Percentiles rank a stretch among this genome's conserved stretches.
phyloP scores from a whole-genome alignment of 305 asterid genomes.

The Solanum hybrid region DNA sequence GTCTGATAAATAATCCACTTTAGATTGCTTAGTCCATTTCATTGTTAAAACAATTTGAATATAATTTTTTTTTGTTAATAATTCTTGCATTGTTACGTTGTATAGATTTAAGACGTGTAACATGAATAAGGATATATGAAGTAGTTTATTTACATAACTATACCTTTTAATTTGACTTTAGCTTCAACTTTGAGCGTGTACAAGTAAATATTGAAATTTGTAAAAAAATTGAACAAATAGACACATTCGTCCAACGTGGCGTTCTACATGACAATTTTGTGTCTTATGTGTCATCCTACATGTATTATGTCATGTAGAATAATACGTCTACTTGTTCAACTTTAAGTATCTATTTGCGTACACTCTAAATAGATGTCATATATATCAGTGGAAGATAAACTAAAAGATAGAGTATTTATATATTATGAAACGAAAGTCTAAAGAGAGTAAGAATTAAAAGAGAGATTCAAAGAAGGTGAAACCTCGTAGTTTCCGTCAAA shows the following conservation, averaged over 20 bases:
- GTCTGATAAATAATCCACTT: not conserved
- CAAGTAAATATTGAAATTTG: too few species aligned
- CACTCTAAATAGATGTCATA: too few species aligned
- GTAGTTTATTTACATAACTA: not conserved
- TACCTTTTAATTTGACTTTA: not conserved
- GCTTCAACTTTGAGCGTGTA: too few species aligned
- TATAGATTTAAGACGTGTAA: too few species aligned
- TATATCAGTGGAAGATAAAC: fast-evolving
- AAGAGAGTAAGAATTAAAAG: not conserved
- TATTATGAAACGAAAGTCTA: not conserved
- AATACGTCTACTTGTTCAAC: not conserved
- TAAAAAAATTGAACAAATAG: too few species aligned
- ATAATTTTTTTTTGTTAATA: too few species aligned
- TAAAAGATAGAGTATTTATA: not conserved
- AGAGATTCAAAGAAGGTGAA: slow-evolving; percentile 26
- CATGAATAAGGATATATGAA: not conserved
- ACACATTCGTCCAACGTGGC: not conserved
- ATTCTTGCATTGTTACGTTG: not conserved
- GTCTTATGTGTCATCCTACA: not conserved
- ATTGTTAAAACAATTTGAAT: not conserved
- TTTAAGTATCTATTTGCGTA: too few species aligned
- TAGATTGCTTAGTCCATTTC: not conserved
- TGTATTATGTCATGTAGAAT: too few species aligned
- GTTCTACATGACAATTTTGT: too few species aligned
- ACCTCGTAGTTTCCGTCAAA: slow-evolving; percentile 54